Evolutionary conservation across 1,139 yeast genomes (phyloP).

Genomic region (Diutina siamensis): DNA sequence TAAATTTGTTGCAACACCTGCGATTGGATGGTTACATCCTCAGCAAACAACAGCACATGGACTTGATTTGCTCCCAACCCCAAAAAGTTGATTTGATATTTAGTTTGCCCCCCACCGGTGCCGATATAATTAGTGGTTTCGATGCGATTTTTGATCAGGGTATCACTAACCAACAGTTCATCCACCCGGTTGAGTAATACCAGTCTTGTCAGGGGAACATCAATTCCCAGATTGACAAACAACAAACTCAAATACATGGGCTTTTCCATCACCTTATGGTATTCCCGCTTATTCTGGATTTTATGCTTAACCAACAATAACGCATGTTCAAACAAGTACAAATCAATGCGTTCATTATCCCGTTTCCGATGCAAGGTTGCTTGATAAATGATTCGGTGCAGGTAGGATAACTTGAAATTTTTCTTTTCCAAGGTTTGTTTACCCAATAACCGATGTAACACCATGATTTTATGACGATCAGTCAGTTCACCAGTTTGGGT

Average conservation of each 20-base stretch:
- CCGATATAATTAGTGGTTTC: conserved; percentile 10
- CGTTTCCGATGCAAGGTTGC: conserved; percentile 58
- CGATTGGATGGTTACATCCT: conserved; percentile 53
- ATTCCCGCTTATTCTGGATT: conserved; percentile 81
- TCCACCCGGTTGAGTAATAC: conserved; percentile 25
- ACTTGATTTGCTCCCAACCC: conserved; percentile 36
- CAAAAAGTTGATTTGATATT: conserved; percentile 33
- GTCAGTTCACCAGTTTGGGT: conserved; percentile 90
- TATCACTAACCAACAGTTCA: conserved; percentile 31
- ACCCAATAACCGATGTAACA: conserved; percentile 67
- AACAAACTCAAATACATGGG: conserved; percentile 86
- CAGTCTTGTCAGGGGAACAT: conserved; percentile 52
- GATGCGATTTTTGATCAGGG: conserved; percentile 20
- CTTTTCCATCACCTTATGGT: conserved; percentile 80
- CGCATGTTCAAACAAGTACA: conserved; percentile 83
- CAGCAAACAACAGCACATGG: conserved; percentile 35
- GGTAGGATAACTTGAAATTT: conserved; percentile 66
- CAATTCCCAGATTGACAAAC: conserved; percentile 67
- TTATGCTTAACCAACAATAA: conserved; percentile 78
- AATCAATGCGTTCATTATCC: conserved; percentile 70
- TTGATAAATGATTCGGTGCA: conserved; percentile 70
- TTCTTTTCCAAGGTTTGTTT: conserved; percentile 66
- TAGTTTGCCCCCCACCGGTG: conserved; percentile 8
- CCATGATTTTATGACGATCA: conserved; percentile 82
- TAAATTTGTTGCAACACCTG: conserved; percentile 73